phyloP scores from a whole-genome alignment of 2,329 filamentous ascomycete genomes.

The Grosmannia penicillata region DNA sequence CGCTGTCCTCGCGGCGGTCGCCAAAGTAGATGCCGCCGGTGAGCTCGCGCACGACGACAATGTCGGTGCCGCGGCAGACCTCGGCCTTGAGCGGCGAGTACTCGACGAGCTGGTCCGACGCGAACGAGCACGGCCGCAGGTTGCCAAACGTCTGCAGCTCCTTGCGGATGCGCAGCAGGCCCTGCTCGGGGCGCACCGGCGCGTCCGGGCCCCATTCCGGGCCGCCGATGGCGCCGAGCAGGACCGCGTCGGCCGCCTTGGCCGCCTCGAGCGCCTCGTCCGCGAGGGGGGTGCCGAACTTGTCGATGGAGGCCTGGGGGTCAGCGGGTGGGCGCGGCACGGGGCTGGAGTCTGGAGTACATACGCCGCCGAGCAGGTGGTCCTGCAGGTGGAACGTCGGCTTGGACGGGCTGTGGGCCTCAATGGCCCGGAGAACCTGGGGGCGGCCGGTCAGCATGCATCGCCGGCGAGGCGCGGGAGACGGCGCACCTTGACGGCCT shows the following conservation, averaged over 20 bases:
- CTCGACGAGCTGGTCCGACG: slow-evolving; percentile 70
- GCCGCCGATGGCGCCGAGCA: slow-evolving; percentile 90
- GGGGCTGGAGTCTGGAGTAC: slow-evolving; percentile 19
- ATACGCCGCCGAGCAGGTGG: slow-evolving; percentile 80
- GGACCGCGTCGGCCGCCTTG: slow-evolving; percentile 74
- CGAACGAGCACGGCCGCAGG: slow-evolving; percentile 91
- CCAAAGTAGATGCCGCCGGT: slow-evolving; percentile 95
- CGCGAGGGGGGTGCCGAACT: slow-evolving; percentile 62
- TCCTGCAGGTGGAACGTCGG: slow-evolving; percentile 79
- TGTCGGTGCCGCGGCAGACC: slow-evolving; percentile 75
- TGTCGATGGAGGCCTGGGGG: slow-evolving; percentile 71
- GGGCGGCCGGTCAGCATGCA: background rate
- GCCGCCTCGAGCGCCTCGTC: slow-evolving; percentile 70
- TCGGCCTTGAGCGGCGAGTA: slow-evolving; percentile 75
- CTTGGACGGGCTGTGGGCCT: slow-evolving; percentile 53
- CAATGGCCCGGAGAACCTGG: slow-evolving; percentile 65
- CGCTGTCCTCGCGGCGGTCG: slow-evolving; percentile 66
- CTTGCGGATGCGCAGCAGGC: slow-evolving; percentile 79
- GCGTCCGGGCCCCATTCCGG: slow-evolving; percentile 84
- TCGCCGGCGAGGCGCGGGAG: background rate
- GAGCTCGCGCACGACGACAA: slow-evolving; percentile 83
- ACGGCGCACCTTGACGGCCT: slow-evolving; percentile 64
- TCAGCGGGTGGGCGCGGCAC: background rate
- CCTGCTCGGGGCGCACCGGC: slow-evolving; percentile 78
- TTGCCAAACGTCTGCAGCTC: slow-evolving; percentile 91